A percentile compares a stretch with the other conserved stretches of the same genome.
phyloP scores from a whole-genome alignment of 805 yeast genomes.

The Lachancea thermotolerans region DNA sequence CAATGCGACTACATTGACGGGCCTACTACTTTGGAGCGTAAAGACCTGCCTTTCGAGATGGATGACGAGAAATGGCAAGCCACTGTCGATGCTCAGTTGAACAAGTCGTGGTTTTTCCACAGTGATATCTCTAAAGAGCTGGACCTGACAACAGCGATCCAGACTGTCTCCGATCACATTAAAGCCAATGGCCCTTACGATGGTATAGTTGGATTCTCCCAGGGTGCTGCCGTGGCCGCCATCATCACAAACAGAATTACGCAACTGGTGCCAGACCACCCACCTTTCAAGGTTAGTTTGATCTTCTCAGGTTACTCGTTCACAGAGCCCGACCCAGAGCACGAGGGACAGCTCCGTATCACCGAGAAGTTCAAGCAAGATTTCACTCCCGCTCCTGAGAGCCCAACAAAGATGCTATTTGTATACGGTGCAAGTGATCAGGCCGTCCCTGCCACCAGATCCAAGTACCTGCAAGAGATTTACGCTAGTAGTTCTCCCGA shows the following conservation, averaged over 20 bases:
- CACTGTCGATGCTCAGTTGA: constrained; percentile 40
- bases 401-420: constrained; percentile 50
- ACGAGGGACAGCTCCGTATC: constrained; percentile 31
- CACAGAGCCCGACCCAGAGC: constrained; percentile 36
- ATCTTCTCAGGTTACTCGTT: constrained; percentile 63
- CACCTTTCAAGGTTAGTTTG: constrained; percentile 60
- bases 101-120: constrained; percentile 73
- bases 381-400: constrained; percentile 30
- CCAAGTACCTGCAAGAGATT: constrained; percentile 50
- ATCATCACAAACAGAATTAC: constrained; percentile 55
- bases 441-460: constrained; percentile 69
- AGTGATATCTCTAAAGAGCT: constrained; percentile 41
- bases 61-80: constrained; percentile 46
- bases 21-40: constrained; percentile 56
- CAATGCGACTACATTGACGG: constrained; percentile 76
- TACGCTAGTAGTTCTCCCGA: constrained; percentile 34
- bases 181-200: constrained; percentile 71
- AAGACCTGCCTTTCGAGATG: constrained; percentile 69
- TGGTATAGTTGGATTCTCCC: constrained; percentile 87
- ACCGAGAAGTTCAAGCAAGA: constrained; percentile 31
- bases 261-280: constrained; percentile 42
- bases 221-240: constrained; percentile 87
- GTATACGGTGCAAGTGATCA: constrained; percentile 83
- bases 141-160: constrained; percentile 47
- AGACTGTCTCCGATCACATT: constrained; percentile 42